Conservation (phyloP, 2,329 filamentous ascomycete genomes). For the Diaporthe vaccinii region DNA sequence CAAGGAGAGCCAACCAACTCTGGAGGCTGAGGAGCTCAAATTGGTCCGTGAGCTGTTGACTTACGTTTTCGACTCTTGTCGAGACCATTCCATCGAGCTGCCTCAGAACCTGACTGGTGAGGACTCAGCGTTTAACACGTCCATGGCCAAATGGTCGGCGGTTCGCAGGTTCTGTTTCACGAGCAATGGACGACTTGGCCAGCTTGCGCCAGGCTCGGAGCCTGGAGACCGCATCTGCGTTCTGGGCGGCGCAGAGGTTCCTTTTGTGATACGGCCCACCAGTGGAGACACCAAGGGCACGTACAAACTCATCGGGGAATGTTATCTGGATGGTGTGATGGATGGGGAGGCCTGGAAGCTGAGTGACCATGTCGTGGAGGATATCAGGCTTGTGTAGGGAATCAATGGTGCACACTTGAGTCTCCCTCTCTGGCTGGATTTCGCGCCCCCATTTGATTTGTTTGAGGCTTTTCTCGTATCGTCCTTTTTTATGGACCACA, state of each 20-base stretch:
- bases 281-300: background rate
- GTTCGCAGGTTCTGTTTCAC: background rate
- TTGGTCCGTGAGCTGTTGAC: background rate
- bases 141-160: background rate
- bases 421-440: background rate
- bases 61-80: conserved; percentile 7
- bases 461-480: no score
- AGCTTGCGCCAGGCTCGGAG: background rate
- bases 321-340: background rate
- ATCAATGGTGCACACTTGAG: background rate
- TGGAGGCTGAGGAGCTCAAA: background rate
- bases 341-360: background rate
- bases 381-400: background rate
- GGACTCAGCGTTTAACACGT: background rate
- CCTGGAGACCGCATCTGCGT: background rate
- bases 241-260: background rate
- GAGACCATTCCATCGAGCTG: background rate
- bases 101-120: background rate
- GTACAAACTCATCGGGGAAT: background rate
- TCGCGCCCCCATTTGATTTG: background rate
- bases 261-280: background rate
- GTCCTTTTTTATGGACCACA: no score
- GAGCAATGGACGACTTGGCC: background rate
- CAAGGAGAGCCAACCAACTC: background rate
- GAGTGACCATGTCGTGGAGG: background rate